phyloP scores from a whole-genome alignment of 2,329 filamentous ascomycete genomes.

The Epichloe brachyelytri region DNA sequence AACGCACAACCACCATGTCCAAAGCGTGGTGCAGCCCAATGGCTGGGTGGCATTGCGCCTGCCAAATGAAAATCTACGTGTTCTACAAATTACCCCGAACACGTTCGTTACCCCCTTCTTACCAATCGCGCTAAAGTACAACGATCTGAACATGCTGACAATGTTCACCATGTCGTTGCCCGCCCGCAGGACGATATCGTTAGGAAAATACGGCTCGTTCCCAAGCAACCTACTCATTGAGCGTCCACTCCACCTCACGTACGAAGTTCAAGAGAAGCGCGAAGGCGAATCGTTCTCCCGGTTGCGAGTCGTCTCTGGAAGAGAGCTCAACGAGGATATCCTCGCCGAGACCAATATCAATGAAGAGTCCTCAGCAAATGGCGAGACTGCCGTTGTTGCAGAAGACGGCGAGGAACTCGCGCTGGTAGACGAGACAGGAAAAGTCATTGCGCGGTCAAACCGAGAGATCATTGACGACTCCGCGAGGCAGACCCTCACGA shows the following conservation, averaged over 20 bases:
- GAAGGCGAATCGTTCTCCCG: conserved; percentile 52
- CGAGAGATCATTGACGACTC: conserved; percentile 47
- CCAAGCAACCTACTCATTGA: conserved; percentile 79
- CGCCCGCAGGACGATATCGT: conserved; percentile 57
- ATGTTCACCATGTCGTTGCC: conserved; percentile 3
- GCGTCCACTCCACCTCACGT: conserved; percentile 85
- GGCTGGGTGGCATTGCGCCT: conserved; percentile 48
- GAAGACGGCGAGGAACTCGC: conserved; percentile 29
- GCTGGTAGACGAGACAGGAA: conserved; percentile 29
- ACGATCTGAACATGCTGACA: conserved; percentile 10
- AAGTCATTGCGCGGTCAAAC: conserved; percentile 40
- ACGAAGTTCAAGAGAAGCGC: conserved; percentile 66
- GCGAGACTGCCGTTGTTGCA: conserved; percentile 26
- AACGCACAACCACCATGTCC: conserved; percentile 11
- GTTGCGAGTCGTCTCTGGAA: conserved; percentile 65
- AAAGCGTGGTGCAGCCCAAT: conserved; percentile 34
- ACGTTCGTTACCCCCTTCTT: conserved; percentile 30
- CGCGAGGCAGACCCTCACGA: conserved; percentile 62
- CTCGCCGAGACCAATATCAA: conserved; percentile 32
- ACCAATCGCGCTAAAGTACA: not conserved
- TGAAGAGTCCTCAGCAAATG: conserved; percentile 27
- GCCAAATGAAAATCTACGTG: conserved; percentile 43
- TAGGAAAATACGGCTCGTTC: conserved; percentile 89
- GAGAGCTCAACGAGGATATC: conserved; percentile 74
- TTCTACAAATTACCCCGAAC: conserved; percentile 46